Evolutionary conservation across 768 basidiomycete genomes (phyloP).

Genomic region (Phanerochaete sordida): DNA sequence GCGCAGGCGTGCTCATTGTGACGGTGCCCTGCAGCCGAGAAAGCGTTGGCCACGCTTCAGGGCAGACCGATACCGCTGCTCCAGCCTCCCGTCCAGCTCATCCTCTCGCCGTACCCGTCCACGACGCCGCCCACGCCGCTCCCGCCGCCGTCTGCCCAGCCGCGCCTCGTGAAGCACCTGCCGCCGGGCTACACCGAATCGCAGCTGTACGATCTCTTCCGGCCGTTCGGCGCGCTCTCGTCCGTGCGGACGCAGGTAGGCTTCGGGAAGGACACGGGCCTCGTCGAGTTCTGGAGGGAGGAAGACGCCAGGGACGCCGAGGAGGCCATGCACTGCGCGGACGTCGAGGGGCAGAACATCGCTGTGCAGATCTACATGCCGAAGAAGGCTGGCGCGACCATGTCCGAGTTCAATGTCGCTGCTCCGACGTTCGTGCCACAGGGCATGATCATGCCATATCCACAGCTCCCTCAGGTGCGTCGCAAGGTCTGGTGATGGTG

Average conservation of each 20-base stretch:
- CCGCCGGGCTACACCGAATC: constrained; percentile 65
- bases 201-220: constrained; percentile 80
- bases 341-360: constrained; percentile 82
- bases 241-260: constrained; percentile 72
- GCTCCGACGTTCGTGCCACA: constrained; percentile 78
- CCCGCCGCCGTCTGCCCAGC: constrained; percentile 71
- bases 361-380: constrained; percentile 77
- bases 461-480: constrained; percentile 58
- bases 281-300: constrained; percentile 86
- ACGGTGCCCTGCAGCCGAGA: constrained; percentile 58
- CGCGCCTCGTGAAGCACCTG: constrained; percentile 83
- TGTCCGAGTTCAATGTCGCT: constrained; percentile 66
- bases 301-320: constrained; percentile 79
- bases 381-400: constrained; percentile 47
- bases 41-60: constrained; percentile 82
- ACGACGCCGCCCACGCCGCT: constrained; percentile 72
- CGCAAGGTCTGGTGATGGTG: too few species aligned
- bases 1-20: not conserved
- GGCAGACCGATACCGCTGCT: constrained; percentile 65
- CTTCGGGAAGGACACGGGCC: constrained; percentile 73
- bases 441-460: constrained; percentile 44
- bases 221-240: constrained; percentile 80
- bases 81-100: constrained; percentile 54
- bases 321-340: constrained; percentile 78
- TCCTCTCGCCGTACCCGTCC: constrained; percentile 81